Evolutionary conservation across 2,329 filamentous ascomycete genomes (phyloP).

Genomic region (Curvularia verruculosa): DNA sequence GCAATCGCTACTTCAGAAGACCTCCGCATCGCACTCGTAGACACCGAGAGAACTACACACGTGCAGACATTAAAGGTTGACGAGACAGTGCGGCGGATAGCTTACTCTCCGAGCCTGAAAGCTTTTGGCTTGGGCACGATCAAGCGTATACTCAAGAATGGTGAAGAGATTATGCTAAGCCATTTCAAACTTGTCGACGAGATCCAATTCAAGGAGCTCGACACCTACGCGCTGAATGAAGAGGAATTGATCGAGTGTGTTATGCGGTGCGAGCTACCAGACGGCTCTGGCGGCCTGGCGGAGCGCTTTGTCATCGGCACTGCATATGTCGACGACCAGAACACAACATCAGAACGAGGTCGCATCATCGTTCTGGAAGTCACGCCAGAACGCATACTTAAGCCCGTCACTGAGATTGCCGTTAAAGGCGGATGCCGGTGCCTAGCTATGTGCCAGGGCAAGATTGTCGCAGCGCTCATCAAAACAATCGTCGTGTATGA

Average conservation of each 20-base stretch:
- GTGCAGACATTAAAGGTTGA: constrained; percentile 78
- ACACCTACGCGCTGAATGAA: constrained; percentile 68
- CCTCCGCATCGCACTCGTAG: constrained; percentile 79
- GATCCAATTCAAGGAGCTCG: constrained; percentile 80
- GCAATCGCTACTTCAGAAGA: constrained; percentile 78
- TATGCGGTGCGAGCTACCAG: constrained; percentile 74
- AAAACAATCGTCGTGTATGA: constrained; percentile 76
- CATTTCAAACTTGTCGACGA: constrained; percentile 92
- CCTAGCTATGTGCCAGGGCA: constrained; percentile 71
- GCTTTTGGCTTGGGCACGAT: constrained; percentile 89
- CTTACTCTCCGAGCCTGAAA: constrained; percentile 79
- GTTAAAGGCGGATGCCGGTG: constrained; percentile 83
- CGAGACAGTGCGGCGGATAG: constrained; percentile 84
- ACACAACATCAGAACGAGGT: constrained; percentile 63
- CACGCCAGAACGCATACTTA: constrained; percentile 73
- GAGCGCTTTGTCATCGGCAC: constrained; percentile 94
- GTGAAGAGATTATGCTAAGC: constrained; percentile 76
- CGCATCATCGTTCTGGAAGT: constrained; percentile 86
- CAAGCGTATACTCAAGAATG: constrained; percentile 70
- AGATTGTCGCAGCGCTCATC: constrained; percentile 84
- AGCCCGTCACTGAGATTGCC: constrained; percentile 70
- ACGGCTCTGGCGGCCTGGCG: constrained; percentile 60
- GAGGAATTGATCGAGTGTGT: constrained; percentile 85
- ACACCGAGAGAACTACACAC: constrained; percentile 85
- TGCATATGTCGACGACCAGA: constrained; percentile 71